phyloP scores from a whole-genome alignment of 805 yeast species.

The Candida peoriensis region DNA sequence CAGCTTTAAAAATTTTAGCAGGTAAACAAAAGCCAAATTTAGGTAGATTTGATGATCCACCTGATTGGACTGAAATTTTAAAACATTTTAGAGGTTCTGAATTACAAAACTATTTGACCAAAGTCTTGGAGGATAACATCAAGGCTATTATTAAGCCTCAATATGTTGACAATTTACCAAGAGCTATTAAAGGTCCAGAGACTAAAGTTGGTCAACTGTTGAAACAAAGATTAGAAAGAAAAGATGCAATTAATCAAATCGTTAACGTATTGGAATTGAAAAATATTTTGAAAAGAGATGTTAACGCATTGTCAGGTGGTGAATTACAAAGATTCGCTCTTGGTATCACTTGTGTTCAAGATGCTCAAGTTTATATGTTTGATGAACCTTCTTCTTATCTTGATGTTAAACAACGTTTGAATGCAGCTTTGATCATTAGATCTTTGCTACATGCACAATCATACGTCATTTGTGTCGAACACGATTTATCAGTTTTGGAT shows the following conservation, averaged over 20 bases:
- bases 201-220: conserved; percentile 82
- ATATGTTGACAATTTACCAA: conserved; percentile 95
- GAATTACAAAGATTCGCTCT: conserved; percentile 98
- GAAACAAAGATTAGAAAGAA: conserved; percentile 70
- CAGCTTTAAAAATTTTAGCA: conserved; percentile 93
- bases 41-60: conserved; percentile 93
- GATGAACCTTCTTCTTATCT: conserved; percentile 98
- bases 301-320: conserved; percentile 91
- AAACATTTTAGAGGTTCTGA: conserved; percentile 94
- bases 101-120: conserved; percentile 92
- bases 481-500: conserved; percentile 96
- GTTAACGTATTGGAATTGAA: conserved; percentile 69
- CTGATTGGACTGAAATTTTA: conserved; percentile 94
- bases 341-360: conserved; percentile 94
- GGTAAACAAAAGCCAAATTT: conserved; percentile 97
- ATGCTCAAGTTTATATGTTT: conserved; percentile 96
- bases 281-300: conserved; percentile 80
- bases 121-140: conserved; percentile 87
- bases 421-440: conserved; percentile 94
- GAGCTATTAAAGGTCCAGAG: conserved; percentile 88
- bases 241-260: conserved; percentile 57
- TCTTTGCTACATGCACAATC: conserved; percentile 69
- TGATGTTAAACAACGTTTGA: conserved; percentile 97
- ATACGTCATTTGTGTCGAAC: conserved; percentile 96
- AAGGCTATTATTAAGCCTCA: conserved; percentile 98